Conservation (phyloP, 805 yeast genomes). For the Yamadazyma insecticola region DNA sequence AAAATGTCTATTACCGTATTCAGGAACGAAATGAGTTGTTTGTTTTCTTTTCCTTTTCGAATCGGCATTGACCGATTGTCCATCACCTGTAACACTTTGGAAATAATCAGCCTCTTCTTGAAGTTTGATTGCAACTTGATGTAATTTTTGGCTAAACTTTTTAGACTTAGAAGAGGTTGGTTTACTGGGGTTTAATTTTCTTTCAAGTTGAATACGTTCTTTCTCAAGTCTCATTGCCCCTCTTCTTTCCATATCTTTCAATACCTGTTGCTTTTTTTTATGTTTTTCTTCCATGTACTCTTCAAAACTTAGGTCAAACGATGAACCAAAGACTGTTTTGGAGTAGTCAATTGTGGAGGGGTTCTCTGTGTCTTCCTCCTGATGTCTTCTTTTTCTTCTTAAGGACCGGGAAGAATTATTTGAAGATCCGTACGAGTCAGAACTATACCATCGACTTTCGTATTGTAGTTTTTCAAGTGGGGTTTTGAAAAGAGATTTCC, state of each 20-base stretch:
- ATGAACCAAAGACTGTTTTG: no score
- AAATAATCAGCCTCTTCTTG: slow-evolving; percentile 22
- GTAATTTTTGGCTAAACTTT: slow-evolving; percentile 3
- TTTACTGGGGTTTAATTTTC: no score
- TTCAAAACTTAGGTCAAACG: no score
- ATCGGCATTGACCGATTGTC: slow-evolving; percentile 25
- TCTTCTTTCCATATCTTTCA: background rate
- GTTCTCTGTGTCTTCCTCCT: no score
- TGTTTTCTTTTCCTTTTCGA: slow-evolving; percentile 28
- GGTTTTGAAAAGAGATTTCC: no score
- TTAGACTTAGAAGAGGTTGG: slow-evolving; percentile 9
- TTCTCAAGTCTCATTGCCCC: slow-evolving; percentile 9
- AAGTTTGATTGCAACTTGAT: slow-evolving; percentile 6
- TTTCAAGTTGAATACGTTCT: no score
- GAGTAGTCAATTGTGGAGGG: no score
- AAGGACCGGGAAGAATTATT: no score
- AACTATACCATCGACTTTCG: slow-evolving; percentile 36
- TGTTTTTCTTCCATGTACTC: slow-evolving; percentile 6
- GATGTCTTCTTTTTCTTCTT: no score
- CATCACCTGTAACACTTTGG: slow-evolving; percentile 38
- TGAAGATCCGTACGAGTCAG: slow-evolving; percentile 12
- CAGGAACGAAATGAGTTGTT: slow-evolving; percentile 23
- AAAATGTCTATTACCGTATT: no score
- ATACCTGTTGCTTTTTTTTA: background rate
- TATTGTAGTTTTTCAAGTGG: slow-evolving; percentile 33